Base-by-base conservation (phyloP, 768 basidiomycete species). In the Tylopilus plumbeoviolaceoides region DNA sequence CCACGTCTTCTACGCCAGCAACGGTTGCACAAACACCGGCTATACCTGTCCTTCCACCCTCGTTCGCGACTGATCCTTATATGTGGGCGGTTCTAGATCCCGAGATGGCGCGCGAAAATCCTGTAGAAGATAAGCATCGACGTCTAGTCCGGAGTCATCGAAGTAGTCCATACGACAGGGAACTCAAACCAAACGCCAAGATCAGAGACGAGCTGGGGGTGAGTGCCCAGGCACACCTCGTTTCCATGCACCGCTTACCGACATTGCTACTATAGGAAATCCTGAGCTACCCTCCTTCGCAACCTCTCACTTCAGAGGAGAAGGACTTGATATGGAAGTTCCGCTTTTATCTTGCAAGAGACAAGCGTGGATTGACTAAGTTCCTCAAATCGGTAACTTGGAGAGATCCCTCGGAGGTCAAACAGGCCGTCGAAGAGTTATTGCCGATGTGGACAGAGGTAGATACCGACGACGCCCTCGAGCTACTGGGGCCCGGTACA, bases 251-350 rank as follows among this genome's bases (percentile, higher is more conserved):
- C 23, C 8, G 41, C 10, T 45, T 42, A 7, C 41, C 31, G 20
- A 50, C 20, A 17, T 47, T 28, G 31, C 40, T n/a, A 4, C 43
- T 21, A 0, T 57, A 98, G 94, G 83, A 85, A 56, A 92, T 99
- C 44, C 81, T 99, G 47, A 84, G 84, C 47, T 93, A 98, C 59
- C 86, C 95, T 1, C 97, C 97, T 0, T 95, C 89, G 53, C 90
- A 87, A 54, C 78, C 80, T 10, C 76, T 99, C 8, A 89, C 83
- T 4, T 85, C 92, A 0, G 90, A 94, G 63, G 95, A 98, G 72
- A 97, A 95, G 65, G 95, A 98, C 60, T 75, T 95, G 39, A 85
- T 98, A 36, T 99, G 97, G 97, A 95, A 95, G 68, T 99, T 95
- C 78, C 83, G 97, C n/a, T 99, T 98, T 73, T 98, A 97, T 59